Evolutionary conservation across 1,284 basidiomycete genomes (phyloP).

Genomic region (Porodaedalea pini): DNA sequence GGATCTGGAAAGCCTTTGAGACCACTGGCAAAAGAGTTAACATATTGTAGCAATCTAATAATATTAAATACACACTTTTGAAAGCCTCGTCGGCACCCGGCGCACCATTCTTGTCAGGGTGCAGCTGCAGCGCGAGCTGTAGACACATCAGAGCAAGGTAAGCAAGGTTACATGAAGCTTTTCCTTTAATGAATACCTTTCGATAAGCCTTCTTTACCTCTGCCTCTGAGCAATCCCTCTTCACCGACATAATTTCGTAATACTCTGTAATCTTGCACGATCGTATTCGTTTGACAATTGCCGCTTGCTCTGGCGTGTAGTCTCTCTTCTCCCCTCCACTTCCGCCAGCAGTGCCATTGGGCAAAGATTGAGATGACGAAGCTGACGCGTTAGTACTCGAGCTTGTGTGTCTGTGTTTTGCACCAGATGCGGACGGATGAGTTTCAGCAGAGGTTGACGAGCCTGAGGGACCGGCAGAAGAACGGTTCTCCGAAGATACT

Average conservation of each 20-base stretch:
- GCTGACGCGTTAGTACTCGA: conserved; percentile 27
- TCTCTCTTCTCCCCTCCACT: conserved; percentile 72
- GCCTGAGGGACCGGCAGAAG: conserved; percentile 34
- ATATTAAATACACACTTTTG: conserved; percentile 66
- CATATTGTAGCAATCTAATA: conserved; percentile 5
- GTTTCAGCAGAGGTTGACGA: conserved; percentile 53
- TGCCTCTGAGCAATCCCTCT: conserved; percentile 82
- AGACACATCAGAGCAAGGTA: neutral
- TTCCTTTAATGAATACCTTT: conserved; percentile 66
- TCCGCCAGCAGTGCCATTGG: conserved; percentile 48
- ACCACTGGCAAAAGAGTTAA: conserved; percentile 63
- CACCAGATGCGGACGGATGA: conserved; percentile 64
- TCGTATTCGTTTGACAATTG: conserved; percentile 85
- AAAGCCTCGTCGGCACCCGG: conserved; percentile 99
- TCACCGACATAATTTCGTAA: conserved; percentile 87
- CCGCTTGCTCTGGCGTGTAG: conserved; percentile 83
- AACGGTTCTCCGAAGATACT: conserved; percentile 33
- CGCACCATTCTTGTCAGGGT: conserved; percentile 97
- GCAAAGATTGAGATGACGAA: conserved; percentile 31
- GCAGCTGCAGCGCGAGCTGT: conserved; percentile 87
- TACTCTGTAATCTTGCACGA: conserved; percentile 87
- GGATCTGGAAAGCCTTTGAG: conserved; percentile 94
- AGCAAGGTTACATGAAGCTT: conserved; percentile 15
- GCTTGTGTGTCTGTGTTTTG: conserved; percentile 49
- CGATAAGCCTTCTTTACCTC: conserved; percentile 98